Base-by-base conservation (phyloP, 106 monocot genomes). In the Platanthera guangdongensis region DNA sequence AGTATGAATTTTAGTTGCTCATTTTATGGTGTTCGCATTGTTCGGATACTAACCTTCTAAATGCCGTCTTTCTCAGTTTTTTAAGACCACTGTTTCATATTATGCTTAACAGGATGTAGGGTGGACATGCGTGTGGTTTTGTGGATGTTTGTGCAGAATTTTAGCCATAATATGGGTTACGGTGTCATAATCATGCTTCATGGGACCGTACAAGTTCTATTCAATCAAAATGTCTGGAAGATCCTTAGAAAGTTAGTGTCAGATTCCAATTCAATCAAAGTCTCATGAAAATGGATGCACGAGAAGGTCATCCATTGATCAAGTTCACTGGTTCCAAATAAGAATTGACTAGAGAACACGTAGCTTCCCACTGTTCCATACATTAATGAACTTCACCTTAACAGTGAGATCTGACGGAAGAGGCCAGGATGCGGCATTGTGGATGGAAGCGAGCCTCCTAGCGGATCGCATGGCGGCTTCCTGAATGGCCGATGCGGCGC, bases 341-440 rank as follows among this genome's bases (percentile, higher is more conserved):
- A 39, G 39, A 39, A 3, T 39, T 39, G 39, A 39, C 39, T 39
- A 39, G 39, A 39, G 39, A 39, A 13, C 30, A 32, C 30, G 32
- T 30, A 65, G 18, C 32, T 32, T 4, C 30, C 65, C 65, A 39
- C 32, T 30, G 7, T 65, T 64, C 32, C 32, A 32, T 12, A 11
- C 65, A 32, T 30, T 10, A 39, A 32, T 32, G 25, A 47, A 70
- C 47, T 8, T 19, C 52, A 90, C 90, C 64, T 85, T 90, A 50
- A 87, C 60, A 47, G 87, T 90, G 78, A 90, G 83, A 85, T 90
- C 90, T 8, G 72, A 53, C 9, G 87, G 80, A n/a, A 90, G 78
- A 47, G 85, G 83, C 90, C 90, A 90, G 8, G 79, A 78, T 11
- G 55, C 67, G 9, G 77, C 82, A 73, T 90, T 90, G 73, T 90